phyloP scores from a whole-genome alignment of 768 basidiomycete species.

The Macrocybe gigantea region DNA sequence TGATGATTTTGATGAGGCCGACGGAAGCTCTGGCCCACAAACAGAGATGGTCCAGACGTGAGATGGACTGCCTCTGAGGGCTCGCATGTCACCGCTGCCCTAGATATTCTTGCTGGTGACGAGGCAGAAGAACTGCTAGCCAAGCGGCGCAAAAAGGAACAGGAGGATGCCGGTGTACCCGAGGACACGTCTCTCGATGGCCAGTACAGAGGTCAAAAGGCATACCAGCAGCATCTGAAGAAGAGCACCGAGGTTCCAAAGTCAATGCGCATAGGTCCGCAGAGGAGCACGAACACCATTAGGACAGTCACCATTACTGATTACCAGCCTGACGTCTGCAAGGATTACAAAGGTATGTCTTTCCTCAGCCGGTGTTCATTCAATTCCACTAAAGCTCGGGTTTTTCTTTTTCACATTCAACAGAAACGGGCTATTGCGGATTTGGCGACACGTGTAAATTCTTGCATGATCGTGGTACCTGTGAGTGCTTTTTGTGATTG shows the following conservation, averaged over 20 bases:
- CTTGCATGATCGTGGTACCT: constrained; percentile 94
- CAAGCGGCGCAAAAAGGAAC: constrained; percentile 59
- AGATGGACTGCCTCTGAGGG: constrained; percentile 68
- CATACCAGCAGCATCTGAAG: constrained; percentile 75
- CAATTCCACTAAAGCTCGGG: background rate
- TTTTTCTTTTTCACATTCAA: constrained; percentile 4
- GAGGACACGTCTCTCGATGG: constrained; percentile 42
- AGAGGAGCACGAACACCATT: constrained; percentile 74
- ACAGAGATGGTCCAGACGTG: constrained; percentile 61
- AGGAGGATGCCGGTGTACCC: constrained; percentile 35
- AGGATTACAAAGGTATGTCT: constrained; percentile 93
- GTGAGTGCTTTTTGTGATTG: constrained; percentile 38
- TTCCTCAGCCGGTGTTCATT: background rate
- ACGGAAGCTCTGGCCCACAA: constrained; percentile 37
- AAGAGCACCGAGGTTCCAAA: constrained; percentile 83
- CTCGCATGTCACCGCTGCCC: constrained; percentile 66
- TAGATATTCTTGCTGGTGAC: constrained; percentile 79
- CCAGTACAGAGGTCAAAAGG: constrained; percentile 78
- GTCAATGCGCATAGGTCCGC: constrained; percentile 81
- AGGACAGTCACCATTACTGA: constrained; percentile 93
- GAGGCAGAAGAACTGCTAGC: constrained; percentile 73
- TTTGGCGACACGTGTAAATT: constrained; percentile 99
- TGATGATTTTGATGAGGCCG: constrained; percentile 47
- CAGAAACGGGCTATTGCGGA: constrained; percentile 98
- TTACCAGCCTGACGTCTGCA: constrained; percentile 99